Percentiles rank a stretch among this genome's conserved stretches.
phyloP scores from a whole-genome alignment of 805 yeast genomes.

The Ogataea pignaliae region DNA sequence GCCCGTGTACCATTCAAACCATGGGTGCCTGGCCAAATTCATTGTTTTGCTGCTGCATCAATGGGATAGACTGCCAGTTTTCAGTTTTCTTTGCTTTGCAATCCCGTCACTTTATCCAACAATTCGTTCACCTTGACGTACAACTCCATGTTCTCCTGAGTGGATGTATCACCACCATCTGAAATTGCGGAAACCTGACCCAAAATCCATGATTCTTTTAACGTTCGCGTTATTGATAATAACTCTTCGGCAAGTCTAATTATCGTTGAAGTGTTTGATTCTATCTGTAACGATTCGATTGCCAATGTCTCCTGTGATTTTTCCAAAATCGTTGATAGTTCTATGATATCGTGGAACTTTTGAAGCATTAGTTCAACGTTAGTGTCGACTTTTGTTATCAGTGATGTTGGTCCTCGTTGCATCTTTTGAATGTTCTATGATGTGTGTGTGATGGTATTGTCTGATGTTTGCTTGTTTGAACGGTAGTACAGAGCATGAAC shows the following conservation, averaged over 20 bases:
- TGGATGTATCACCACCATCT: constrained; percentile 13
- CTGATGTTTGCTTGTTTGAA: too few species aligned
- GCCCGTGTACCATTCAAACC: too few species aligned
- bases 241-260: constrained; percentile 51
- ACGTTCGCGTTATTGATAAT: constrained; percentile 41
- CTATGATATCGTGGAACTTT: constrained; percentile 50
- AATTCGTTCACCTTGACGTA: constrained; percentile 32
- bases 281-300: constrained; percentile 53
- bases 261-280: constrained; percentile 47
- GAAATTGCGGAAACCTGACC: constrained; percentile 42
- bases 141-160: constrained; percentile 27
- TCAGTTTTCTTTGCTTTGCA: too few species aligned
- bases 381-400: constrained; percentile 44
- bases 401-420: constrained; percentile 42
- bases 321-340: constrained; percentile 35
- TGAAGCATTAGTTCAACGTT: constrained; percentile 47
- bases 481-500: too few species aligned
- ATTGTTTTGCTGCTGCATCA: too few species aligned
- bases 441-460: too few species aligned
- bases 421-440: constrained; percentile 22
- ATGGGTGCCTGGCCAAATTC: too few species aligned
- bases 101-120: constrained; percentile 31
- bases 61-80: too few species aligned
- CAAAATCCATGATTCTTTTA: constrained; percentile 55
- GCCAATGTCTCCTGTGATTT: constrained; percentile 36